Evolutionary conservation across 2,329 filamentous ascomycete species (phyloP), one percentile per base, ranked within the genome.

Genomic region (Pestalotiopsis sp.): DNA sequence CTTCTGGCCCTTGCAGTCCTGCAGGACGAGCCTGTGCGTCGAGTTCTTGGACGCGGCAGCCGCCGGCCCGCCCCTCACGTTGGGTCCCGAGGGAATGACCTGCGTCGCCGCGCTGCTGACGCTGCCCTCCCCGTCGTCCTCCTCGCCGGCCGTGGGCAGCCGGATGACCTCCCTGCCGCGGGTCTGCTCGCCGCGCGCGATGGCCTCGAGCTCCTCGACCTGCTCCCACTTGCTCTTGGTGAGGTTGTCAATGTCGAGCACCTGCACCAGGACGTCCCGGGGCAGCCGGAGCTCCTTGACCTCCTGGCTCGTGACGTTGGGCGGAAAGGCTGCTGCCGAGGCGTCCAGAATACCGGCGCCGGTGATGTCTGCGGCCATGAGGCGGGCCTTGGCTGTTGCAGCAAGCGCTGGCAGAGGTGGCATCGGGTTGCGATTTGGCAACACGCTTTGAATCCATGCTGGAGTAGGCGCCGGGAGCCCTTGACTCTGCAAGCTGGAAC

Each of bases 241-340:
- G 23, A 98, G 86, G 76, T 98, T 95, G 76, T 97, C 92, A 7
- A 98, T 85, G 74, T 97, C 94, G 1, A 97, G 82, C 0, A 98
- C 88, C 79, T 98, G 96, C 1, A 96, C 91, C 3, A 91, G 84
- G 0, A 95, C 84, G 39, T 93, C 88, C 1, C 85, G 85, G 0
- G 82, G 70, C 0, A 98, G 82, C 0, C 80, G 82, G 4, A 83
- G 80, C 69, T 93, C 89, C 71, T 87, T 84, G 11, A 86, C 79
- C 3, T 82, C 80, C 0, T 87, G 83, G 72, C 88, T 83, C 62
- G 84, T 80, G n/a, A 90, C 80, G 71, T 87, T 85, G 0, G 80
- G 68, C 0, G 94, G 93, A 4, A 88, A 81, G 1, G 79, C 72
- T 1, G 82, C 73, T 7, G 78, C 65, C 64, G 80, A 71, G 20